These are phyloP conservation scores for Solanum lycopersicoides DNA, from an alignment of 257 asterid species.

Conservation along the genomic window DNA sequence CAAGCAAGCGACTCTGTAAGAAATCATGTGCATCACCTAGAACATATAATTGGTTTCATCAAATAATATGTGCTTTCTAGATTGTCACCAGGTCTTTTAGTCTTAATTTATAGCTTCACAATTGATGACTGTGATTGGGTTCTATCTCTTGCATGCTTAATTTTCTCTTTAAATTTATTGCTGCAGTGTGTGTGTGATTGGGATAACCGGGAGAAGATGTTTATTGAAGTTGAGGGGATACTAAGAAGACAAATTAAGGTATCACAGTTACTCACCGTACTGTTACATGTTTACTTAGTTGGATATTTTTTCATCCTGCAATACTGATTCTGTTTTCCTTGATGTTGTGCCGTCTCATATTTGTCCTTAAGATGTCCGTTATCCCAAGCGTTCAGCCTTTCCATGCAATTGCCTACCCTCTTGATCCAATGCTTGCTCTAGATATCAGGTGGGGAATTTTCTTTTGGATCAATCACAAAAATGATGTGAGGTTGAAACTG, in stretches of 20 bases:
- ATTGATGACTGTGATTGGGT: neutral
- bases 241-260: slow-evolving; percentile 96
- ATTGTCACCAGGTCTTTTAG: neutral
- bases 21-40: neutral
- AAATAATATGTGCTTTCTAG: neutral
- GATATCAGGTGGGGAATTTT: slow-evolving; percentile 64
- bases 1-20: neutral
- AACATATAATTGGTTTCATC: neutral
- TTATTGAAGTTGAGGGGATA: slow-evolving; percentile 86
- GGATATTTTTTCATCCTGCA: neutral
- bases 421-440: slow-evolving; percentile 87
- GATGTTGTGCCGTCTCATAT: neutral
- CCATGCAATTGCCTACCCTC: slow-evolving; percentile 99
- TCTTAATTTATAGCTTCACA: neutral
- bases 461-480: neutral
- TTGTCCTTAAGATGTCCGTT: slow-evolving; percentile 53
- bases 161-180: neutral
- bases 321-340: neutral
- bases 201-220: slow-evolving; percentile 93
- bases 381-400: slow-evolving; percentile 99
- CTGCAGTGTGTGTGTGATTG: slow-evolving; percentile 94
- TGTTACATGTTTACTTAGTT: neutral
- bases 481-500: neutral
- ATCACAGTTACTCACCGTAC: neutral
- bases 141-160: neutral